A percentile compares a stretch with the other conserved stretches of the same genome.
phyloP scores from a whole-genome alignment of 495 filamentous ascomycete species.

The Jackrogersella multiformis region DNA sequence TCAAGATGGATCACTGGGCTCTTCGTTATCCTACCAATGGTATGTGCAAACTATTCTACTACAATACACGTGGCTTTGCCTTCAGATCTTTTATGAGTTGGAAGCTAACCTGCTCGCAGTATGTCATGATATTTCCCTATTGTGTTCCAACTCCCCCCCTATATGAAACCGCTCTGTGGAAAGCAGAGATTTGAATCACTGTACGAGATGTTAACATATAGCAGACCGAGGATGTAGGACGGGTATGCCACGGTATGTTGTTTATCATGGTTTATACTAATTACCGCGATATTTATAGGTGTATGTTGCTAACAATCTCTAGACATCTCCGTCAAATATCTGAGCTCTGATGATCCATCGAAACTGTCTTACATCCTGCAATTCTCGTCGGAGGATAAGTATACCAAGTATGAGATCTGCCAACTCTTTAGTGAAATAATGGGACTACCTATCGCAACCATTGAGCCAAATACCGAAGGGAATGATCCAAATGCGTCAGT shows the following conservation, averaged over 20 bases:
- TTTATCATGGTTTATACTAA: neutral
- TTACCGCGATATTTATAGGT: neutral
- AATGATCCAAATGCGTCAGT: constrained; percentile 79
- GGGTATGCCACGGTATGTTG: constrained; percentile 69
- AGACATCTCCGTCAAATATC: constrained; percentile 74
- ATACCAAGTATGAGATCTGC: constrained; percentile 93
- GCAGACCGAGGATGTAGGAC: constrained; percentile 84
- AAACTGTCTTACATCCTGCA: constrained; percentile 78
- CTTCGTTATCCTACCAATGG: constrained; percentile 80
- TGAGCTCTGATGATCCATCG: constrained; percentile 53
- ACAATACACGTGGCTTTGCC: neutral
- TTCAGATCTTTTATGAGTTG: neutral
- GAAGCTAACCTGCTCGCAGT: constrained; percentile 27
- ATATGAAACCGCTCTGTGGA: neutral
- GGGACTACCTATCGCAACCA: constrained; percentile 74
- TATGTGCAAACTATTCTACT: constrained; percentile 7
- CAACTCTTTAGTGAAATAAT: constrained; percentile 81
- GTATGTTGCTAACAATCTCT: neutral
- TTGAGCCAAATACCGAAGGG: constrained; percentile 75
- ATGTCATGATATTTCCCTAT: neutral
- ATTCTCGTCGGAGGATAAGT: constrained; percentile 85
- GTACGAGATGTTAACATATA: constrained; percentile 45
- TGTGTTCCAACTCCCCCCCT: neutral
- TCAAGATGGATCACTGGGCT: constrained; percentile 92
- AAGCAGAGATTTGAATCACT: neutral